These are phyloP conservation scores for Lotmaria passim DNA, from an alignment of 208 protist genomes.

Conservation along the genomic window DNA sequence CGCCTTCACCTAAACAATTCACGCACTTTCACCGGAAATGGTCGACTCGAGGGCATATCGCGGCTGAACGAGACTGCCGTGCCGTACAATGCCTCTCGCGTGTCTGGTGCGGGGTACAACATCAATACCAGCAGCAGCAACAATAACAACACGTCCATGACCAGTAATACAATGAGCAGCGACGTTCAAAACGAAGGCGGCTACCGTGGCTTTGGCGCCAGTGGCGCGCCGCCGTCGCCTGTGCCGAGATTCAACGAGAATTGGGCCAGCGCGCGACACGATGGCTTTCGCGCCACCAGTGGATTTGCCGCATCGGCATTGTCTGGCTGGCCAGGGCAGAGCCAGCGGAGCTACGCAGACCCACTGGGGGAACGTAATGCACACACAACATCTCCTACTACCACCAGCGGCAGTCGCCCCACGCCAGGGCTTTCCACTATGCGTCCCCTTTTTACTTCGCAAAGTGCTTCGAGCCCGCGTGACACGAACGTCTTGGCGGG, in stretches of 20 bases:
- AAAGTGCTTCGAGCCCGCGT: slow-evolving; percentile 19
- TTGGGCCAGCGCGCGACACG: no score
- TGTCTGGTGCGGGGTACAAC: background rate
- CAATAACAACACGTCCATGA: slow-evolving; percentile 35
- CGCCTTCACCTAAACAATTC: slow-evolving; percentile 24
- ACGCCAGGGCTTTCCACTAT: slow-evolving; percentile 15
- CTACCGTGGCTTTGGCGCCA: background rate
- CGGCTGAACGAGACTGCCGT: slow-evolving; percentile 21
- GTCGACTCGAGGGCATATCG: background rate
- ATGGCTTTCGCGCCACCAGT: background rate
- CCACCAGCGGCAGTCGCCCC: slow-evolving; percentile 10
- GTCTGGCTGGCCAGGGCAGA: background rate
- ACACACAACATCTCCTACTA: no score
- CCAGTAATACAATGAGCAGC: slow-evolving; percentile 30
- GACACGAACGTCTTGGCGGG: slow-evolving; percentile 21
- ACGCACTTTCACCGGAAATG: background rate
- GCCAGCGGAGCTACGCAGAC: slow-evolving; percentile 6
- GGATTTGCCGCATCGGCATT: background rate
- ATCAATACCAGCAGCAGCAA: slow-evolving; percentile 10
- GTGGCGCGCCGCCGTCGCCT: slow-evolving; percentile 22
- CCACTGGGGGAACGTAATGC: background rate
- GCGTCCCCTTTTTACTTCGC: slow-evolving; percentile 30
- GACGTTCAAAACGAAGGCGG: slow-evolving; percentile 9
- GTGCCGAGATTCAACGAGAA: slow-evolving; percentile 15
- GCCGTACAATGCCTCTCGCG: background rate